A percentile compares a stretch with the other conserved stretches of the same genome.
These are phyloP conservation scores for Crithidia sp. DNA, from an alignment of 208 protist species.

Conservation along the genomic window DNA sequence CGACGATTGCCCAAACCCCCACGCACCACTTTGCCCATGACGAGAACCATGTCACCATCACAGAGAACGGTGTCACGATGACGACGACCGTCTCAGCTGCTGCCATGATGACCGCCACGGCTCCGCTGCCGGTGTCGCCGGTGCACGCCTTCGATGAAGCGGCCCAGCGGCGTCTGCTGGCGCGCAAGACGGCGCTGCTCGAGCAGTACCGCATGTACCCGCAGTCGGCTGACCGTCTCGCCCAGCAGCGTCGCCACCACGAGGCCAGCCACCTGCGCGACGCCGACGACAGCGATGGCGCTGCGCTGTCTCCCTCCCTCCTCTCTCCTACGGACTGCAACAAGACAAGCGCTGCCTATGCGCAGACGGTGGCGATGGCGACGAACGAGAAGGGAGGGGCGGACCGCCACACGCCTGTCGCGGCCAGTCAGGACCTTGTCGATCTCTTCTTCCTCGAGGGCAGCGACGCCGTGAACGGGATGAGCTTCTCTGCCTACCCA, in stretches of 20 bases:
- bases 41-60: not conserved
- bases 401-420: constrained; percentile 9
- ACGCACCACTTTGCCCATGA: not conserved
- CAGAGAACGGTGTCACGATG: constrained; percentile 2
- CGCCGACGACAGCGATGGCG: not conserved
- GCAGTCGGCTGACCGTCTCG: constrained; percentile 13
- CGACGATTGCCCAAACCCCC: constrained; percentile 14
- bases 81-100: constrained; percentile 19
- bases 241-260: constrained; percentile 4
- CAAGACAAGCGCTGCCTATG: constrained; percentile 18
- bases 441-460: constrained; percentile 54
- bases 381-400: not conserved
- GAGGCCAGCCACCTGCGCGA: constrained; percentile 14
- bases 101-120: constrained; percentile 3
- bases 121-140: not conserved
- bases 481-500: constrained; percentile 45
- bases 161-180: constrained; percentile 14
- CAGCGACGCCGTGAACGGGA: constrained; percentile 43
- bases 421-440: constrained; percentile 46
- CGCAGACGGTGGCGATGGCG: not conserved
- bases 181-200: constrained; percentile 20
- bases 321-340: constrained; percentile 28
- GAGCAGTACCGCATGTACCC: constrained; percentile 28
- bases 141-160: constrained; percentile 1
- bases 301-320: not conserved